phyloP scores from a whole-genome alignment of 1,284 basidiomycete genomes.

The Rhodotorula mucilaginosa region DNA sequence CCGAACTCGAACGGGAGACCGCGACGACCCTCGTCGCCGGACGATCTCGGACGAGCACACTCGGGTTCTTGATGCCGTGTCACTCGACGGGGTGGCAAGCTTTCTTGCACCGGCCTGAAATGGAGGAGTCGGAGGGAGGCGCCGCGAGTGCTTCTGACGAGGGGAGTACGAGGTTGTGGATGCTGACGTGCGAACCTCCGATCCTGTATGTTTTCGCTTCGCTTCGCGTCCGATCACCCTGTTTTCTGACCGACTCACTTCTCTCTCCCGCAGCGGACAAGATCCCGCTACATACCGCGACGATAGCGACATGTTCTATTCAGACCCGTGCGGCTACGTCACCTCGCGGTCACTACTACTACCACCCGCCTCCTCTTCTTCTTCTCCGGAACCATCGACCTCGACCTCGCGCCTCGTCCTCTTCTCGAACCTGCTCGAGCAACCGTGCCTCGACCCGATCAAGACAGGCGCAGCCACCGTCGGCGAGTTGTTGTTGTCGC shows the following conservation, averaged over 20 bases:
- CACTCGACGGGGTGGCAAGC: constrained; percentile 96
- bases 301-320: constrained; percentile 81
- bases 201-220: constrained; percentile 57
- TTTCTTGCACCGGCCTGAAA: constrained; percentile 69
- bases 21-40: constrained; percentile 50
- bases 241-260: not conserved
- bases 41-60: constrained; percentile 52
- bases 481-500: constrained; percentile 54
- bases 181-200: constrained; percentile 87
- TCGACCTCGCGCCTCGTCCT: constrained; percentile 69
- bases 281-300: constrained; percentile 64
- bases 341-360: constrained; percentile 69
- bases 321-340: constrained; percentile 68
- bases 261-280: constrained; percentile 53
- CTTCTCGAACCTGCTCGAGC: constrained; percentile 68
- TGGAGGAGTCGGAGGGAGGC: not conserved
- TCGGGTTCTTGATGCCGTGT: constrained; percentile 92
- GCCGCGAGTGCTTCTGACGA: constrained; percentile 42
- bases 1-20: not conserved
- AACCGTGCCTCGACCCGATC: constrained; percentile 28
- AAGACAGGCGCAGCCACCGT: constrained; percentile 51
- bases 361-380: constrained; percentile 58
- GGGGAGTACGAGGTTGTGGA: constrained; percentile 64
- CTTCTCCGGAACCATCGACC: constrained; percentile 60
- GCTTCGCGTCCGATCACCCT: not conserved